These are phyloP conservation scores for Prunus mira DNA, from an alignment of 306 rosid genomes.

Conservation along the genomic window DNA sequence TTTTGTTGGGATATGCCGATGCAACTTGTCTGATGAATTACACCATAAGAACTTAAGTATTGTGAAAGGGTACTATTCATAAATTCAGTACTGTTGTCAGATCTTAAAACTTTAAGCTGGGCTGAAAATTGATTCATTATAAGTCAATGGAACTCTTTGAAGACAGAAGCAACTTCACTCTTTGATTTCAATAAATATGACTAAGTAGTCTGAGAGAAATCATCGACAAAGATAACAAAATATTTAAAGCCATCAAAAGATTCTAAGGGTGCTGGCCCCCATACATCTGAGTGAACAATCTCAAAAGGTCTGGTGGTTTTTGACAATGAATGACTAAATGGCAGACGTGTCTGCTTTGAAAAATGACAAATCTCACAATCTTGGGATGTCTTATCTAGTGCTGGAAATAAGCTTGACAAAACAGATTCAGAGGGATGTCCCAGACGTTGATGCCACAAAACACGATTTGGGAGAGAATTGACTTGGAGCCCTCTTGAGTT, in stretches of 20 bases:
- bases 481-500: too few species aligned
- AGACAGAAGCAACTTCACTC: background rate
- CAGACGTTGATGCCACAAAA: too few species aligned
- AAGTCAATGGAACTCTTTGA: background rate
- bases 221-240: background rate
- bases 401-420: too few species aligned
- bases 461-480: too few species aligned
- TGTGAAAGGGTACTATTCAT: background rate
- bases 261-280: conserved; percentile 3
- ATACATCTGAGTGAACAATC: conserved; percentile 12
- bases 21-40: background rate
- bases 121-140: background rate
- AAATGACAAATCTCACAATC: background rate
- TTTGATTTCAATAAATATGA: background rate
- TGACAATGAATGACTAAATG: conserved; percentile 1
- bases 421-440: too few species aligned
- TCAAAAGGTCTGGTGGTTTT: background rate
- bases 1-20: background rate
- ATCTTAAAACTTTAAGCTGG: background rate
- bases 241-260: conserved; percentile 1
- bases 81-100: background rate
- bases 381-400: too few species aligned
- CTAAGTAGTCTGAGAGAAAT: background rate
- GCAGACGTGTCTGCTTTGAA: conserved; percentile 2
- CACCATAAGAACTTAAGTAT: background rate